phyloP scores from a whole-genome alignment of 768 basidiomycete genomes.

The Suillus decipiens region DNA sequence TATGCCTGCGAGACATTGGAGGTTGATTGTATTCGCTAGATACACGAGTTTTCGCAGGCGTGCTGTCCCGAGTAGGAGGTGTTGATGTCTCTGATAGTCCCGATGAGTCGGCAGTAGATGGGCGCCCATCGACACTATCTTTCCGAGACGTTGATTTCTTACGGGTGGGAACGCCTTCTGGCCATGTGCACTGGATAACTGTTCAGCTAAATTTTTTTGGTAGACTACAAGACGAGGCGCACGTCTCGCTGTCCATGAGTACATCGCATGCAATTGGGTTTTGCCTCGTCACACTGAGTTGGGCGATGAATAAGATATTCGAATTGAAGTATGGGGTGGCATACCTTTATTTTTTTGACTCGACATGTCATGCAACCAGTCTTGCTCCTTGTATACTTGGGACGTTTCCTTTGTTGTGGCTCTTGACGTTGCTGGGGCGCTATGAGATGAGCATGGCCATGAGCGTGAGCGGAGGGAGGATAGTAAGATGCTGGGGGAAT shows the following conservation, averaged over 20 bases:
- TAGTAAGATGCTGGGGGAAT: constrained; percentile 44
- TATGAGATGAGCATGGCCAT: constrained; percentile 48
- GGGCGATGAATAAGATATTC: constrained; percentile 3
- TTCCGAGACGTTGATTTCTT: constrained; percentile 64
- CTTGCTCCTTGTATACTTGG: constrained; percentile 93
- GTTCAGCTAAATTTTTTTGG: constrained; percentile 17
- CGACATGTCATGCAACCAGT: constrained; percentile 94
- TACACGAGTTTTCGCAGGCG: constrained; percentile 55
- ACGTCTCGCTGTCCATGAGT: constrained; percentile 85
- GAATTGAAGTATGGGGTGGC: constrained; percentile 22
- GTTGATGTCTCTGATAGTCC: constrained; percentile 72
- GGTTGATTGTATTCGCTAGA: constrained; percentile 42
- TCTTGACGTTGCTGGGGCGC: constrained; percentile 51
- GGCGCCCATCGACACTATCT: constrained; percentile 61
- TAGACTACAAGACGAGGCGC: constrained; percentile 23
- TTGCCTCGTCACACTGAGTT: constrained; percentile 83
- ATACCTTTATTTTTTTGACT: constrained; percentile 91
- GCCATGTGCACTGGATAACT: constrained; percentile 72
- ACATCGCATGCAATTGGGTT: constrained; percentile 86
- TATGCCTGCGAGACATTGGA: constrained; percentile 42
- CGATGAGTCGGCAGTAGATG: constrained; percentile 77
- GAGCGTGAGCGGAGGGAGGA: constrained; percentile 26
- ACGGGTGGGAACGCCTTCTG: constrained; percentile 71
- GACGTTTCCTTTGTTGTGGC: constrained; percentile 69
- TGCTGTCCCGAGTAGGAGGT: constrained; percentile 67